These are phyloP conservation scores for Trichoderma afroharzianum DNA, from an alignment of 2,329 filamentous ascomycete genomes.

Conservation along the genomic window DNA sequence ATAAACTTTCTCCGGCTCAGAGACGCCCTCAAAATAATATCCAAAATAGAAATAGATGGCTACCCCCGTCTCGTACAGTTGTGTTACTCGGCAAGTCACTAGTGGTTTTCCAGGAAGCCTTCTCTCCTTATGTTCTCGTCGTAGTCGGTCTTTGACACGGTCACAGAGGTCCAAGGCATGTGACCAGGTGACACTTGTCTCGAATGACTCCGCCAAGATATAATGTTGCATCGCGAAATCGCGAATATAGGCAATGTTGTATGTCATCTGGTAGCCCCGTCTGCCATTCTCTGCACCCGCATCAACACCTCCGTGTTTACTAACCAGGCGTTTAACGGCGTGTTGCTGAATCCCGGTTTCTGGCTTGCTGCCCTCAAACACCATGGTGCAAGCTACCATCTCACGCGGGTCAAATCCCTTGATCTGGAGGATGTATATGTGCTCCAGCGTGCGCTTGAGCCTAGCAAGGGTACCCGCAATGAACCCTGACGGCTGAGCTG, in stretches of 20 bases:
- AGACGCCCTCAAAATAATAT: not conserved
- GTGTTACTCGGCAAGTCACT: not conserved
- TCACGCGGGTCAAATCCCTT: not conserved
- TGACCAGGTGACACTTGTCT: not conserved
- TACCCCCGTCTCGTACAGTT: not conserved
- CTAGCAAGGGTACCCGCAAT: not conserved
- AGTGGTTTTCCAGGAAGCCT: not conserved
- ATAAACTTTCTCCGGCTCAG: not conserved
- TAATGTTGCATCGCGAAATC: slow-evolving; percentile 7
- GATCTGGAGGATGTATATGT: not conserved
- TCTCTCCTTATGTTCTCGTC: not conserved
- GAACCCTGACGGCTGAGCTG: not conserved
- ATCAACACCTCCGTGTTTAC: not conserved
- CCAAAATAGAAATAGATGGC: not conserved
- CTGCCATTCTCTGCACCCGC: slow-evolving; percentile 2
- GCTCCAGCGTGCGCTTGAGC: not conserved
- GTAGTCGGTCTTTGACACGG: not conserved
- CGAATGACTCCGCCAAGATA: not conserved
- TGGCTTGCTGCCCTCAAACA: not conserved
- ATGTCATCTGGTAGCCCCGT: slow-evolving; percentile 10
- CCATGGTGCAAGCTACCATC: not conserved
- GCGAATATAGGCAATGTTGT: slow-evolving; percentile 6
- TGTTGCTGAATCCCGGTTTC: not conserved
- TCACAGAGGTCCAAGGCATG: not conserved
- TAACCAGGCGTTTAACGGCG: not conserved